Evolutionary conservation across 2,329 filamentous ascomycete species (phyloP).

Genomic region (Orbilia ellipsospora): DNA sequence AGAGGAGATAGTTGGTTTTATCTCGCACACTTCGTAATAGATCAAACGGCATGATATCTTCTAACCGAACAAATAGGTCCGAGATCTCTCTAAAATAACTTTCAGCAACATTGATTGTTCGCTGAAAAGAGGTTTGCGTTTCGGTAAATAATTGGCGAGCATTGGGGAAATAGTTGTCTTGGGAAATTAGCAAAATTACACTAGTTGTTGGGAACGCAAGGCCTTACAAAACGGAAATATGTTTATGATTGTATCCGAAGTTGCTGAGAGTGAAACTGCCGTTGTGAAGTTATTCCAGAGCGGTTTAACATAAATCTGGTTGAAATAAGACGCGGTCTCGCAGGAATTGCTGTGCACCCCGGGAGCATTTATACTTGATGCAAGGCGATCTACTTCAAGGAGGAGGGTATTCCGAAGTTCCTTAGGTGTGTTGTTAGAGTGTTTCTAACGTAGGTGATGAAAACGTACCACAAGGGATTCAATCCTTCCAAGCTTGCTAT

Average conservation of each 20-base stretch:
- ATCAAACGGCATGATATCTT: conserved; percentile 94
- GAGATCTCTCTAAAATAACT: conserved; percentile 90
- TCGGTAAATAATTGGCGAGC: conserved; percentile 88
- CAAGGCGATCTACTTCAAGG: conserved; percentile 84
- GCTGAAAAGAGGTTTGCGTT: conserved; percentile 71
- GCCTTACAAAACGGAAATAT: conserved; percentile 43
- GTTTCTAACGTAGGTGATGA: background rate
- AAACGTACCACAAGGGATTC: conserved; percentile 79
- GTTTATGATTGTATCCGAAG: conserved; percentile 58
- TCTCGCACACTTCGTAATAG: conserved; percentile 88
- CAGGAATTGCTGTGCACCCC: conserved; percentile 96
- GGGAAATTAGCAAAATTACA: conserved; percentile 1
- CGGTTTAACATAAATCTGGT: conserved; percentile 88
- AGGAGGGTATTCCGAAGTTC: conserved; percentile 84
- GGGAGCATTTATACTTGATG: conserved; percentile 83
- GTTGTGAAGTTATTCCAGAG: conserved; percentile 88
- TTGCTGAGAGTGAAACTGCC: conserved; percentile 64
- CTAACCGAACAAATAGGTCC: conserved; percentile 90
- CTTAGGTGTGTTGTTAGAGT: conserved; percentile 27
- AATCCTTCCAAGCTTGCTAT: conserved; percentile 93
- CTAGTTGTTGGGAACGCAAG: background rate
- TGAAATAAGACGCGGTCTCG: conserved; percentile 97
- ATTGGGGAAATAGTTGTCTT: conserved; percentile 81
- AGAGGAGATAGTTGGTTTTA: conserved; percentile 93
- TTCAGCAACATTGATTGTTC: conserved; percentile 78